These are phyloP conservation scores for Penicillium sp. DNA, from an alignment of 2,329 filamentous ascomycete species.

Conservation along the genomic window DNA sequence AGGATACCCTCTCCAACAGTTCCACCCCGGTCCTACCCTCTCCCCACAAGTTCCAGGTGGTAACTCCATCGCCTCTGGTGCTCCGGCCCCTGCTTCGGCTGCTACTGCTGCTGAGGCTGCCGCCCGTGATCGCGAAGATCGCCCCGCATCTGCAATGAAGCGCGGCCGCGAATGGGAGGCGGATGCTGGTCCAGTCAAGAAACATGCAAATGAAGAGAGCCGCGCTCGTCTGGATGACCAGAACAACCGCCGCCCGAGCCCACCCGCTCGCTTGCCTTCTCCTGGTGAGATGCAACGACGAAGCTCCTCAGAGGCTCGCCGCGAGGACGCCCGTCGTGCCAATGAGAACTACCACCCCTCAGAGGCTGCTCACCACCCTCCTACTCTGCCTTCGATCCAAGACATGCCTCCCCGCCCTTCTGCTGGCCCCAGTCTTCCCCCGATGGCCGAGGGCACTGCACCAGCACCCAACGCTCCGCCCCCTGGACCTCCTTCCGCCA, in stretches of 20 bases:
- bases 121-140: slow-evolving; percentile 65
- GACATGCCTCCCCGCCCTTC: slow-evolving; percentile 49
- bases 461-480: slow-evolving; percentile 46
- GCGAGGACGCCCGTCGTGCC: slow-evolving; percentile 67
- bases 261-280: slow-evolving; percentile 58
- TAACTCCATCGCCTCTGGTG: slow-evolving; percentile 63
- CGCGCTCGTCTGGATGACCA: slow-evolving; percentile 84
- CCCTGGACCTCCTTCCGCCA: slow-evolving; percentile 37
- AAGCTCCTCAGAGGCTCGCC: slow-evolving; percentile 71
- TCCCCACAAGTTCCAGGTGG: slow-evolving; percentile 35
- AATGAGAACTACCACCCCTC: slow-evolving; percentile 86
- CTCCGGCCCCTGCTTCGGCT: slow-evolving; percentile 65
- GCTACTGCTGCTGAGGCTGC: slow-evolving; percentile 67
- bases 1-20: slow-evolving; percentile 78
- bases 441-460: slow-evolving; percentile 51
- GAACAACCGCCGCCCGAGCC: slow-evolving; percentile 71
- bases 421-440: slow-evolving; percentile 55
- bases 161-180: slow-evolving; percentile 91
- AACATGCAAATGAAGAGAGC: slow-evolving; percentile 83
- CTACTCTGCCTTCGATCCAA: slow-evolving; percentile 55
- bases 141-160: slow-evolving; percentile 80
- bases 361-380: slow-evolving; percentile 84
- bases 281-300: slow-evolving; percentile 69
- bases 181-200: slow-evolving; percentile 68
- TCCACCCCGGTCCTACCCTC: slow-evolving; percentile 70